These are phyloP conservation scores for Globisporangium carolinianum DNA, from an alignment of 352 stramenopile genomes.

Conservation along the genomic window DNA sequence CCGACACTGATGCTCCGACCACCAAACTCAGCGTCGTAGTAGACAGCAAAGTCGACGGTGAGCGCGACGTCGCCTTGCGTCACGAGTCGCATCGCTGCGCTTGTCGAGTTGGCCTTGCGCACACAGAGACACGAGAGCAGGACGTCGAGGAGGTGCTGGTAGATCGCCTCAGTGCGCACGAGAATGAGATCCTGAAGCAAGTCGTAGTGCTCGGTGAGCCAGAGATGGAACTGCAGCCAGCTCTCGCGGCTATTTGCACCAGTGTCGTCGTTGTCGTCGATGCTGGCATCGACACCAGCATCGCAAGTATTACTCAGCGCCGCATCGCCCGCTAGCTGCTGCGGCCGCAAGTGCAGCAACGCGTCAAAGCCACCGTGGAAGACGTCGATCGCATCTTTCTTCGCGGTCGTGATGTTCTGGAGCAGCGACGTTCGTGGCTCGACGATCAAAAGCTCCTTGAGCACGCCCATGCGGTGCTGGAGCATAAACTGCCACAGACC, in stretches of 20 bases:
- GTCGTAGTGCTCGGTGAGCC: slow-evolving; percentile 57
- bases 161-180: slow-evolving; percentile 49
- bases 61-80: slow-evolving; percentile 23
- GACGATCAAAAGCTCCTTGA: slow-evolving; percentile 74
- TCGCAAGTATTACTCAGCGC: too few species aligned
- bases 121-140: slow-evolving; percentile 39
- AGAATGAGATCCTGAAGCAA: slow-evolving; percentile 68
- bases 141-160: slow-evolving; percentile 47
- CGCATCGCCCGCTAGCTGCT: background rate
- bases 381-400: slow-evolving; percentile 69
- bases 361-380: slow-evolving; percentile 72
- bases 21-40: slow-evolving; percentile 15
- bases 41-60: slow-evolving; percentile 25
- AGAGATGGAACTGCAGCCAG: slow-evolving; percentile 77
- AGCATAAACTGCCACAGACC: slow-evolving; percentile 68
- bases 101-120: slow-evolving; percentile 28
- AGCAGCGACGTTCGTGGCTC: slow-evolving; percentile 58
- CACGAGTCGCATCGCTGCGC: slow-evolving; percentile 4
- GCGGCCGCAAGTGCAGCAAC: slow-evolving; percentile 36
- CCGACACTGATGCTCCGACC: slow-evolving; percentile 11
- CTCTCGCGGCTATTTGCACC: slow-evolving; percentile 33
- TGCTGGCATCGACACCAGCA: background rate
- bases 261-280: background rate
- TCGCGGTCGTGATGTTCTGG: slow-evolving; percentile 61
- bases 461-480: slow-evolving; percentile 53